These are phyloP conservation scores for Bryum argenteum DNA, from an alignment of 225 moss, liverwort and hornwort genomes.

Conservation along the genomic window DNA sequence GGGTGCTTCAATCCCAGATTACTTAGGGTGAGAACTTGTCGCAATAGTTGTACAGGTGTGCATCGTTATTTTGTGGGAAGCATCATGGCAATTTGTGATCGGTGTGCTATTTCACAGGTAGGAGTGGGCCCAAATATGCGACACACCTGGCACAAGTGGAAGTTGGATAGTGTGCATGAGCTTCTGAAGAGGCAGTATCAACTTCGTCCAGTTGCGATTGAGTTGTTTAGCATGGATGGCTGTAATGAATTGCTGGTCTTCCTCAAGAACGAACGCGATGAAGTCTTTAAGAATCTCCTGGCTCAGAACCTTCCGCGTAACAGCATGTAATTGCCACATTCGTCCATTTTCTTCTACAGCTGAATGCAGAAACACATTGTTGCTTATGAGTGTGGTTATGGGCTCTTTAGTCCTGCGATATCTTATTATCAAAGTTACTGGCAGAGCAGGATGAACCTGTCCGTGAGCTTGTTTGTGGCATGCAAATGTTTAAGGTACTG, in stretches of 20 bases:
- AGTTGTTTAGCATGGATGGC: conserved; percentile 99
- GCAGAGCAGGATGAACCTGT: conserved; percentile 13
- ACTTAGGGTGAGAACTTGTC: not conserved
- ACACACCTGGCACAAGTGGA: conserved; percentile 97
- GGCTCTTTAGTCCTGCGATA: not conserved
- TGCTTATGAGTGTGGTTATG: conserved; percentile 5
- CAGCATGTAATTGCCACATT: conserved; percentile 71
- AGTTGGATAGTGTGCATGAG: conserved; percentile 98
- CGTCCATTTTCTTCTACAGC: not conserved
- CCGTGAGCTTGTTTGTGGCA: not conserved
- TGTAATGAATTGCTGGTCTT: conserved; percentile 95
- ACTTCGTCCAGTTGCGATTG: conserved; percentile 98
- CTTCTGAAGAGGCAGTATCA: conserved; percentile 96
- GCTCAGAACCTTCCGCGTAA: conserved; percentile 94
- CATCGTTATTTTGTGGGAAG: not conserved
- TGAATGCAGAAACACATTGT: conserved; percentile 12
- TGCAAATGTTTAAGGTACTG: conserved; percentile 12
- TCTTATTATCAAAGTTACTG: not conserved
- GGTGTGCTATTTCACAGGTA: conserved; percentile 35
- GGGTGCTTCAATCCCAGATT: conserved; percentile 10
- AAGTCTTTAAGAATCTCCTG: conserved; percentile 92
- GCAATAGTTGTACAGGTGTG: not conserved
- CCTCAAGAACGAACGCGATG: conserved; percentile 93
- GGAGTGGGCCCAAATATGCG: conserved; percentile 63
- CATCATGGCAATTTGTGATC: conserved; percentile 5